phyloP scores from a whole-genome alignment of 345 rosid genomes.

The Barbarea vulgaris region DNA sequence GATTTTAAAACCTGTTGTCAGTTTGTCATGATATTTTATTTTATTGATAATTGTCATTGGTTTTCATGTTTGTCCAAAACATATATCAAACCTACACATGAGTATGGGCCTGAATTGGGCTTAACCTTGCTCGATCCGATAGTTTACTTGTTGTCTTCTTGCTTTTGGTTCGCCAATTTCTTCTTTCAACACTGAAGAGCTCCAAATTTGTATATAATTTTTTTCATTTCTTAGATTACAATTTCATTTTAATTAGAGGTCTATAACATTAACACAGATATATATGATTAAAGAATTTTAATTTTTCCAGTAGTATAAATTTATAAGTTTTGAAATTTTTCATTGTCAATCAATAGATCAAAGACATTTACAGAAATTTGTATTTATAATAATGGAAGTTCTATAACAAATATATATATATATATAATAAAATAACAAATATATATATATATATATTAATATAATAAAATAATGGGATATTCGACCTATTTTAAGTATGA shows the following conservation, averaged over 20 bases:
- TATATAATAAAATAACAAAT: too few relatives aligned
- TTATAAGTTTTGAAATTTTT: background rate
- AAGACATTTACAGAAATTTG: background rate
- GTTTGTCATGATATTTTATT: background rate
- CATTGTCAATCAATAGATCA: background rate
- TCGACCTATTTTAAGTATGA: background rate
- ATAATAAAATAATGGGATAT: background rate
- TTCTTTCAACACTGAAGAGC: background rate
- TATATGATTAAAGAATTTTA: background rate
- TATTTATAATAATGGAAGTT: background rate
- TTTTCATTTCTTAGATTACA: background rate
- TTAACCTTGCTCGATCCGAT: background rate
- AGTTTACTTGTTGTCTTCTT: background rate
- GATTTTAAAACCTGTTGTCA: background rate
- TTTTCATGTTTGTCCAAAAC: background rate
- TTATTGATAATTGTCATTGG: too few relatives aligned
- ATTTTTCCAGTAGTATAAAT: background rate
- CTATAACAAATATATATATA: too few relatives aligned
- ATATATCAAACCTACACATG: background rate
- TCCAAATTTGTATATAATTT: background rate
- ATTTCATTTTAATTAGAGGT: background rate
- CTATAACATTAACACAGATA: background rate
- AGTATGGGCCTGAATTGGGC: background rate
- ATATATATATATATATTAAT: too few relatives aligned
- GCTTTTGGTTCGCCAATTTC: slow-evolving; percentile 1